phyloP scores from a whole-genome alignment of 495 filamentous ascomycete species.

The Darksidea phi region DNA sequence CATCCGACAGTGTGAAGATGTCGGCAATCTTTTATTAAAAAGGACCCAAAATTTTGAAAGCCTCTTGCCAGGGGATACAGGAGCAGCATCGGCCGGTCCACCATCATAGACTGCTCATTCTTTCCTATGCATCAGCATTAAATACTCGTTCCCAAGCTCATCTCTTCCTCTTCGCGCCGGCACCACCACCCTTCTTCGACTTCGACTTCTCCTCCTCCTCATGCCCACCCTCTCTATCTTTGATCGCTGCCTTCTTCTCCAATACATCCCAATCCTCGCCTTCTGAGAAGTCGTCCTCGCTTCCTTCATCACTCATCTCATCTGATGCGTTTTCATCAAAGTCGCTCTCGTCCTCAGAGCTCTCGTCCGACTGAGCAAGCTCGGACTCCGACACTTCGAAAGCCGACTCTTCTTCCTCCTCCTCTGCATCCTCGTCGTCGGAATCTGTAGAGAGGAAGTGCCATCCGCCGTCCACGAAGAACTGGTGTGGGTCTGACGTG shows the following conservation, averaged over 20 bases:
- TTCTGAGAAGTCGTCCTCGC: slow-evolving; percentile 69
- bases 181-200: slow-evolving; percentile 45
- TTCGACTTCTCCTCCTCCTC: slow-evolving; percentile 69
- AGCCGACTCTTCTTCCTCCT: slow-evolving; percentile 83
- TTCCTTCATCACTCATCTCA: slow-evolving; percentile 62
- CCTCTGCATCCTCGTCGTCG: slow-evolving; percentile 76
- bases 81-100: too few species aligned
- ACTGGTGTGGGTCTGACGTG: slow-evolving; percentile 83
- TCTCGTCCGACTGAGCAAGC: slow-evolving; percentile 73
- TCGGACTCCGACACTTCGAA: slow-evolving; percentile 89
- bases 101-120: too few species aligned
- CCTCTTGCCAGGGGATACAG: too few species aligned
- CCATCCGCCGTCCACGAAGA: slow-evolving; percentile 96
- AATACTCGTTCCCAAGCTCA: too few species aligned
- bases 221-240: slow-evolving; percentile 71
- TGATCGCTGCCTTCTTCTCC: slow-evolving; percentile 84
- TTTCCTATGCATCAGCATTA: too few species aligned
- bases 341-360: slow-evolving; percentile 82
- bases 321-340: slow-evolving; percentile 89
- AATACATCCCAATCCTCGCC: slow-evolving; percentile 93
- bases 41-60: too few species aligned
- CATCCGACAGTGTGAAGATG: too few species aligned
- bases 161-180: slow-evolving; percentile 14
- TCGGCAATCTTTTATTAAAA: too few species aligned
- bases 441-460: slow-evolving; percentile 84